Evolutionary conservation across 2,329 filamentous ascomycete genomes (phyloP), one percentile per base, ranked within the genome.

Genomic region (Huntiella abstrusa): DNA sequence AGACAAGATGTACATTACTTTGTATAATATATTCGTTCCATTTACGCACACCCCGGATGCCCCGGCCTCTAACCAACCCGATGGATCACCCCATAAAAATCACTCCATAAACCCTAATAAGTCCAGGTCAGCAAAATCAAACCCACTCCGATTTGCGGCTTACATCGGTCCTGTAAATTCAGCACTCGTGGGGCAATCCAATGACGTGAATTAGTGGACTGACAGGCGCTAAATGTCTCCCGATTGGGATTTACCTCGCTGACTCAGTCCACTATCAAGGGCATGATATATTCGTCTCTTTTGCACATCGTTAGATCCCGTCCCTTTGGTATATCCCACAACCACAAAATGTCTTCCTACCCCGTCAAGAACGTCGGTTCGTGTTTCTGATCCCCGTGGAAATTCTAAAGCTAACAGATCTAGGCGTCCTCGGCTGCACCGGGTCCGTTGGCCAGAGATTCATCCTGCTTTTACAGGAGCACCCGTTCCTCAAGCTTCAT

Each of bases 371-470:
- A 73, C 60, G 73, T 69, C 64, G 70, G 70, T 73, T 65, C 49
- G 68, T 51, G 43, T 45, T 44, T 35, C 15, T 28, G 4, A 13
- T 10, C 28, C 4, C 32, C 28, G 43, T 16, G 38, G 40, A 33
- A 49, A 16, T 35, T 5, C 17, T n/a, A 6, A 19, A 34, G 4
- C 6, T 32, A 43, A 43, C 41, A 5, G 11, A 13, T 3, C 5
- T 53, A 79, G 74, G 75, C 60, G 85, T 95, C 49, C 75, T 95
- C 48, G 87, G 88, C 55, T 84, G 81, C 63, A 96, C 88, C 32
- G 91, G 91, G 58, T 92, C 86, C 33, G 88, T 96, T 11, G 88
- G 88, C 55, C 86, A 94, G 65, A 79, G 91, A 57, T 96, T 96
- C 63, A 91, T 96, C 59, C 78, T 95, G 33, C 75, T 96, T 45